Evolutionary conservation across 306 rosid genomes (phyloP).

Genomic region (Prunus salicina): DNA sequence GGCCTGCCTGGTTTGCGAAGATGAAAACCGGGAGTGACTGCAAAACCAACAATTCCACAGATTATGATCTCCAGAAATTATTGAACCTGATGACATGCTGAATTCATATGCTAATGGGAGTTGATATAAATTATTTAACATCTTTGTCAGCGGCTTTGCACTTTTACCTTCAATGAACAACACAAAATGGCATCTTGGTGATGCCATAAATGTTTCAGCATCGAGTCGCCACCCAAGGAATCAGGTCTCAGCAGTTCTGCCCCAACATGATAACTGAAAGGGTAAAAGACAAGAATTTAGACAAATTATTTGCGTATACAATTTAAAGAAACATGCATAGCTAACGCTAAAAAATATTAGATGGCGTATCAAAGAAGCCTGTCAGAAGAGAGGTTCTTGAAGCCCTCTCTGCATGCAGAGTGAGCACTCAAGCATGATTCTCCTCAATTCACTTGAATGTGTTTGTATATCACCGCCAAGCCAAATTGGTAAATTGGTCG

Average conservation of each 20-base stretch:
- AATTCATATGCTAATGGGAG: neutral
- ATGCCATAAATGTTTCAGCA: conserved; percentile 81
- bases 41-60: conserved; percentile 1
- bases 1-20: conserved; percentile 93
- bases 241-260: conserved; percentile 64
- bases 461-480: neutral
- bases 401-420: neutral
- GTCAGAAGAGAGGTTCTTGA: neutral
- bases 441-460: neutral
- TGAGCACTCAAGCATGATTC: too few relatives aligned
- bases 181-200: conserved; percentile 93
- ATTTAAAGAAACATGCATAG: neutral
- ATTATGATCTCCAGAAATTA: neutral
- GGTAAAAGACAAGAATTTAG: neutral
- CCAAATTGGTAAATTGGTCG: neutral
- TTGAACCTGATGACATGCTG: neutral
- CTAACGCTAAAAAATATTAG: too few relatives aligned
- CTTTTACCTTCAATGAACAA: conserved; percentile 71
- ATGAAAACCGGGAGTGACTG: conserved; percentile 82
- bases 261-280: conserved; percentile 64
- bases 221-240: conserved; percentile 50
- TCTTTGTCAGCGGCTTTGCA: neutral
- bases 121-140: neutral
- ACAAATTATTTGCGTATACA: neutral
- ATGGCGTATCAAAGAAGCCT: neutral